Evolutionary conservation across 805 yeast species (phyloP).

Genomic region (Ogataea glucozyma): DNA sequence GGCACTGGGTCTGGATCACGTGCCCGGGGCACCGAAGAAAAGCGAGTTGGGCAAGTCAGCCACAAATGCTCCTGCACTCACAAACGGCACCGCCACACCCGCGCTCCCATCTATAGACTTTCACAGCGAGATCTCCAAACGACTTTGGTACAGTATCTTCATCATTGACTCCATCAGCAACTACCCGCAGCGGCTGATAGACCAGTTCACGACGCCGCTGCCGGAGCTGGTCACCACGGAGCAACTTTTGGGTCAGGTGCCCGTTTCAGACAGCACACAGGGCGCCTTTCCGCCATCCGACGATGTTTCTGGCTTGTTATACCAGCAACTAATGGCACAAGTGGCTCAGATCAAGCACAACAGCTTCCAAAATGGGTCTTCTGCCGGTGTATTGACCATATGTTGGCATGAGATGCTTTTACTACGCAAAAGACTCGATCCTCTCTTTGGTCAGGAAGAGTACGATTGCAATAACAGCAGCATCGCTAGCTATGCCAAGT

Average conservation of each 20-base stretch:
- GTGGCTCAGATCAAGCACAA: slow-evolving; percentile 26
- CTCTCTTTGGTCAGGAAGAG: slow-evolving; percentile 11
- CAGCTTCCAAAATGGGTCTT: slow-evolving; percentile 15
- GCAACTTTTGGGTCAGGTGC: slow-evolving; percentile 13
- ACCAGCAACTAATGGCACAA: slow-evolving; percentile 24
- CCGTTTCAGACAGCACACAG: slow-evolving; percentile 1
- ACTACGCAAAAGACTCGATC: slow-evolving; percentile 14
- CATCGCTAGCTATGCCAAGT: slow-evolving; percentile 24
- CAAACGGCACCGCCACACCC: too few species aligned
- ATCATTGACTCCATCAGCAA: slow-evolving; percentile 30
- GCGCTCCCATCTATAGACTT: slow-evolving; percentile 12
- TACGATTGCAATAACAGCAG: slow-evolving; percentile 7
- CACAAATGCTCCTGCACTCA: too few species aligned
- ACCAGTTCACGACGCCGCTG: slow-evolving; percentile 21
- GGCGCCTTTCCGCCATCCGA: slow-evolving; percentile 16
- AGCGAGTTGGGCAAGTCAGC: too few species aligned
- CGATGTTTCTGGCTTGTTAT: slow-evolving; percentile 25
- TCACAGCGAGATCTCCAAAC: slow-evolving; percentile 24
- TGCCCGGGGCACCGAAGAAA: slow-evolving; percentile 8
- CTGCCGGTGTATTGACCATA: slow-evolving; percentile 7
- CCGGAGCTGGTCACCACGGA: slow-evolving; percentile 22
- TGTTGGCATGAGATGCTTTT: slow-evolving; percentile 20
- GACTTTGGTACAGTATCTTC: slow-evolving; percentile 28
- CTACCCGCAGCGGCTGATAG: slow-evolving; percentile 25
- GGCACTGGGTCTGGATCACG: slow-evolving; percentile 17